Evolutionary conservation across 2,329 filamentous ascomycete genomes (phyloP).

Genomic region (Aspergillus fumigatiaffinis): DNA sequence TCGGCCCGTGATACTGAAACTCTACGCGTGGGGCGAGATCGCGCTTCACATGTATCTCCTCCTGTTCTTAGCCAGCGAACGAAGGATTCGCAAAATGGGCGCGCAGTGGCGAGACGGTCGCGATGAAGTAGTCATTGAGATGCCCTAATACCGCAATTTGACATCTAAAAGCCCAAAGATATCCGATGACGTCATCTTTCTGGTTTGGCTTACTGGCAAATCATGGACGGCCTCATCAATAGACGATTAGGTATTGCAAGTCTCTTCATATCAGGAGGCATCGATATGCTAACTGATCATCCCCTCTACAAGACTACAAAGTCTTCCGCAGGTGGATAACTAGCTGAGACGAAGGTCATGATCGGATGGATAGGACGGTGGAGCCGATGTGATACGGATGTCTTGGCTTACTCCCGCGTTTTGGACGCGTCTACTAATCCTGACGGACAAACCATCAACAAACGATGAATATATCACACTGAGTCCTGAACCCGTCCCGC

Average conservation of each 20-base stretch:
- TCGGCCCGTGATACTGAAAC: constrained; percentile 47
- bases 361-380: neutral
- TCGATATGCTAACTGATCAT: neutral
- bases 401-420: neutral
- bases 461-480: neutral
- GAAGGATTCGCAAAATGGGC: constrained; percentile 55
- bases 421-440: neutral
- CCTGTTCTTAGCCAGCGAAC: constrained; percentile 67
- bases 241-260: neutral
- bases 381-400: neutral
- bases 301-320: neutral
- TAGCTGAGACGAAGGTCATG: neutral
- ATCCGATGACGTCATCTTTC: neutral
- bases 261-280: neutral
- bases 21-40: constrained; percentile 77
- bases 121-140: constrained; percentile 53
- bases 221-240: constrained; percentile 3
- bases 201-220: neutral
- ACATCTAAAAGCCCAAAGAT: neutral
- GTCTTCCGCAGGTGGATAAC: neutral
- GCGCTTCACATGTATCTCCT: constrained; percentile 70
- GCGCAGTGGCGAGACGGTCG: constrained; percentile 65
- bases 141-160: constrained; percentile 30
- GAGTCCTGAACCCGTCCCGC: neutral
- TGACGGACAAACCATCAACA: neutral